Evolutionary conservation across 495 filamentous ascomycete species (phyloP).

Genomic region (Penicillium cosmopolitanum): DNA sequence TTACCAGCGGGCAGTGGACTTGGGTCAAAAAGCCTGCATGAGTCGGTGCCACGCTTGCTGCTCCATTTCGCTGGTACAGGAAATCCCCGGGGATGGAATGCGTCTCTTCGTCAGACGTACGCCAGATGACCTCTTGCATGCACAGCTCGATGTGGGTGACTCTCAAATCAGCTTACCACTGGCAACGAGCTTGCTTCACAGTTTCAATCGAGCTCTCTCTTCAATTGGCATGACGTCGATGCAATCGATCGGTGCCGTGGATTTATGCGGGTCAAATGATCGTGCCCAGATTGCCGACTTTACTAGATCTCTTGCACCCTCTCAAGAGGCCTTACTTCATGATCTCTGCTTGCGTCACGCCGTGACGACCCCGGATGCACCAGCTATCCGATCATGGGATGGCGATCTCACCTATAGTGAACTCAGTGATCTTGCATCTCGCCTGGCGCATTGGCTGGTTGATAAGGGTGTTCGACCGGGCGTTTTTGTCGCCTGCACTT

Average conservation of each 20-base stretch:
- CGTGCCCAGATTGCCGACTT: conserved; percentile 12
- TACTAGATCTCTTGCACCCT: conserved; percentile 13
- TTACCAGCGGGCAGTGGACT: conserved; percentile 9
- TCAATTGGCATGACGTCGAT: conserved; percentile 9
- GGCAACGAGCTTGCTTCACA: conserved; percentile 24
- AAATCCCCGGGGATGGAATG: conserved; percentile 2
- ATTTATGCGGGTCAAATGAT: conserved; percentile 19
- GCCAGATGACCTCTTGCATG: conserved; percentile 11
- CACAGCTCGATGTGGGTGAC: conserved; percentile 11
- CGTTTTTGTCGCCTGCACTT: conserved; percentile 32
- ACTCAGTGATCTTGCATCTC: conserved; percentile 26
- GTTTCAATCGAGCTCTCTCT: conserved; percentile 19
- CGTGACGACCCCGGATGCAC: conserved; percentile 15
- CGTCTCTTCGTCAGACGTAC: conserved; percentile 15
- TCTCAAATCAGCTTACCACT: conserved; percentile 6
- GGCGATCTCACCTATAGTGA: conserved; percentile 37
- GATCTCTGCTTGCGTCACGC: conserved; percentile 21
- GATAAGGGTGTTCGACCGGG: conserved; percentile 25
- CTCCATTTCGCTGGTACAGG: background rate
- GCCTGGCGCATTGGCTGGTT: conserved; percentile 31
- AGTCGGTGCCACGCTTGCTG: conserved; percentile 15
- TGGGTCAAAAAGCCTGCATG: background rate
- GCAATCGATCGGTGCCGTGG: conserved; percentile 15
- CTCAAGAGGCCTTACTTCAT: conserved; percentile 19
- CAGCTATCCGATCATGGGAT: conserved; percentile 35